Conservation (phyloP, 345 rosid genomes). For the Toxicodendron radicans region DNA sequence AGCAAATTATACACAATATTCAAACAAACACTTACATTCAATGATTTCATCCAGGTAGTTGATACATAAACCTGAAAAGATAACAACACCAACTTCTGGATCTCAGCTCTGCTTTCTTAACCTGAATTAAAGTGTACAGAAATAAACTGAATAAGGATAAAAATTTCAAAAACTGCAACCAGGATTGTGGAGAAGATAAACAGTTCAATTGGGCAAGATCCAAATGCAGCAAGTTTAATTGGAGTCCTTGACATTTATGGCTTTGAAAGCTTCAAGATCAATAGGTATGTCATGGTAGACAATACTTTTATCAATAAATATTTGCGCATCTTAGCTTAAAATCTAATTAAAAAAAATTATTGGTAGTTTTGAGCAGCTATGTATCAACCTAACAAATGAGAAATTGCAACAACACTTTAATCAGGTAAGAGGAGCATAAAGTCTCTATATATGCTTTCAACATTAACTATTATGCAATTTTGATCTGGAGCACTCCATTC, state of each 20-base stretch:
- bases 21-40: background rate
- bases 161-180: constrained; percentile 25
- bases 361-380: constrained; percentile 74
- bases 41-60: constrained; percentile 3
- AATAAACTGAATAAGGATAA: constrained; percentile 3
- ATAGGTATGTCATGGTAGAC: constrained; percentile 41
- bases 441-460: constrained; percentile 1
- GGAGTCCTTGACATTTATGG: constrained; percentile 87
- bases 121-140: background rate
- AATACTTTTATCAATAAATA: background rate
- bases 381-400: constrained; percentile 78
- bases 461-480: background rate
- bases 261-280: constrained; percentile 72
- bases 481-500: constrained; percentile 7
- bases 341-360: constrained; percentile 13
- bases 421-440: constrained; percentile 43
- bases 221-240: constrained; percentile 55
- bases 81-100: background rate
- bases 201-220: constrained; percentile 73
- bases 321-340: background rate
- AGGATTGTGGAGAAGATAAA: constrained; percentile 82
- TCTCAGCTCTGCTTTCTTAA: background rate
- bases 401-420: constrained; percentile 82
- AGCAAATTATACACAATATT: constrained; percentile 23
- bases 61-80: background rate